Evolutionary conservation across 1,284 basidiomycete genomes (phyloP).

Genomic region (Takashimella koratensis): DNA sequence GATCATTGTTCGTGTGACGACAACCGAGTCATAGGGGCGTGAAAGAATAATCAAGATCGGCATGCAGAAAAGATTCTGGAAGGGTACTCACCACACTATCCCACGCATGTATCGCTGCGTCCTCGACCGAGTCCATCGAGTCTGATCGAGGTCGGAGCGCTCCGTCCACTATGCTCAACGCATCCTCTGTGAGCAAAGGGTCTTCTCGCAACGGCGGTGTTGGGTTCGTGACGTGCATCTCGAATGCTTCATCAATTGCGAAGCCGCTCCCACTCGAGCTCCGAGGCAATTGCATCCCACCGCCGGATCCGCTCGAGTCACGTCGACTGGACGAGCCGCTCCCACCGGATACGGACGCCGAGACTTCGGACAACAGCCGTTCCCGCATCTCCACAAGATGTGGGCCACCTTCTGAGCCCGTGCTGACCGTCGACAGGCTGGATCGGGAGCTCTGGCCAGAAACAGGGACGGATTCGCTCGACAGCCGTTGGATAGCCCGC

Average conservation of each 20-base stretch:
- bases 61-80: neutral
- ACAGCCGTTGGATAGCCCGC: conserved; percentile 28
- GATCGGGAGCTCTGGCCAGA: conserved; percentile 13
- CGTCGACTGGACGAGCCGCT: conserved; percentile 5
- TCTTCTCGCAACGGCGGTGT: conserved; percentile 31
- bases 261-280: conserved; percentile 1
- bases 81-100: conserved; percentile 43
- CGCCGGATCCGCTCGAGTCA: neutral
- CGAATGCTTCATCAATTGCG: conserved; percentile 8
- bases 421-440: conserved; percentile 4
- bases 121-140: neutral
- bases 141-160: neutral
- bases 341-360: conserved; percentile 6
- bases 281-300: neutral
- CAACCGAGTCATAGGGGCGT: too few relatives aligned
- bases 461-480: conserved; percentile 24
- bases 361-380: conserved; percentile 13
- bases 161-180: neutral
- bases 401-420: conserved; percentile 23
- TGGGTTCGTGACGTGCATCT: conserved; percentile 19
- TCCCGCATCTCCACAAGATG: conserved; percentile 34
- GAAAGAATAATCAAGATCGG: conserved; percentile 1
- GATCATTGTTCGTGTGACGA: too few relatives aligned
- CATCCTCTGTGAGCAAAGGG: conserved; percentile 12
- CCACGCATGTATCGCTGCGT: conserved; percentile 35